A percentile compares a stretch with the other conserved stretches of the same genome.
These are phyloP conservation scores for Wallacemonas sp. DNA, from an alignment of 208 protist genomes.

Conservation along the genomic window DNA sequence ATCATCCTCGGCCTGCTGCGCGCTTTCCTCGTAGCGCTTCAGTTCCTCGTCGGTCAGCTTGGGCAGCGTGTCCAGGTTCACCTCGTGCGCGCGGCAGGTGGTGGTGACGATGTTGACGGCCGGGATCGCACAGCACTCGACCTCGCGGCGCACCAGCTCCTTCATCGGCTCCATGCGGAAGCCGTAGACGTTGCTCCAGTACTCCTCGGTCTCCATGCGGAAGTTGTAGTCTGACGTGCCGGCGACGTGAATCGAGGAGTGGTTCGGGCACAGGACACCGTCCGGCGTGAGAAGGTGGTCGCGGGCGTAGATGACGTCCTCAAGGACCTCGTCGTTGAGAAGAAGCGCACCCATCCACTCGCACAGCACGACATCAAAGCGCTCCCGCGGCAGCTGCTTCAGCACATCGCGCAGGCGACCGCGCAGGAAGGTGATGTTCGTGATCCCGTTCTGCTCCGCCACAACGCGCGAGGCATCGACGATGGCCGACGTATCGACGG, in stretches of 20 bases:
- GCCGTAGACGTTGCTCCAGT: conserved; percentile 94
- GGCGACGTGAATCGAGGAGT: conserved; percentile 80
- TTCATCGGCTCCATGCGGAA: conserved; percentile 93
- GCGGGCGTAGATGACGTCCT: conserved; percentile 77
- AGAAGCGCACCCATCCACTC: conserved; percentile 91
- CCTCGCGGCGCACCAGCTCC: conserved; percentile 73
- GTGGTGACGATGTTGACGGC: conserved; percentile 70
- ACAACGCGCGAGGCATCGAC: conserved; percentile 80
- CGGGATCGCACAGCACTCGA: conserved; percentile 81
- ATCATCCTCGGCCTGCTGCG: conserved; percentile 23
- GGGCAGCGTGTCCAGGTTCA: conserved; percentile 54
- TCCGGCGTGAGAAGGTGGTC: conserved; percentile 69
- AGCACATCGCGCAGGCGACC: conserved; percentile 68
- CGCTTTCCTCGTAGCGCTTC: conserved; percentile 37
- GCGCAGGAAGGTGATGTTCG: conserved; percentile 81
- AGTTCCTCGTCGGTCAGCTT: conserved; percentile 38
- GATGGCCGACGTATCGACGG: conserved; percentile 79
- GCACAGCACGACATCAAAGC: conserved; percentile 90
- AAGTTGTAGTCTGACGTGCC: conserved; percentile 87
- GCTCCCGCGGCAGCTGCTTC: conserved; percentile 54
- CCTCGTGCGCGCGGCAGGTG: conserved; percentile 56
- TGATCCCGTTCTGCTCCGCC: conserved; percentile 75
- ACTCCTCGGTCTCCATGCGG: conserved; percentile 84
- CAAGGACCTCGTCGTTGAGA: conserved; percentile 76
- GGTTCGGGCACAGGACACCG: conserved; percentile 83